Conservation (phyloP, 129 eudicot species). For the Flaveria trinervia region DNA sequence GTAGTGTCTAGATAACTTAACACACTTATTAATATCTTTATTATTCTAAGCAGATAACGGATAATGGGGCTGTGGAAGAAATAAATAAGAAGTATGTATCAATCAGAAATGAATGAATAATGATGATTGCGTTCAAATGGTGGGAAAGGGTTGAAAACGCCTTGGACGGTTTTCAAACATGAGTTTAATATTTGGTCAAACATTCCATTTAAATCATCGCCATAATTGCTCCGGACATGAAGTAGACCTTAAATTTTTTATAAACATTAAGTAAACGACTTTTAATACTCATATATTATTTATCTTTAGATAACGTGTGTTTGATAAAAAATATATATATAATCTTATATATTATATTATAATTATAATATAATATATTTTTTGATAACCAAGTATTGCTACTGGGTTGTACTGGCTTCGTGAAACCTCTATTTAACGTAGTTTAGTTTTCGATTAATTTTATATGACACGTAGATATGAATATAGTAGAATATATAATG, state of each 20-base stretch:
- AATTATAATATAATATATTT: too few species aligned
- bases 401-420: too few species aligned
- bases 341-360: too few species aligned
- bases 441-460: too few species aligned
- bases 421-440: too few species aligned
- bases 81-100: not conserved
- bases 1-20: too few species aligned
- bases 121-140: conserved; percentile 30
- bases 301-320: not conserved
- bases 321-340: not conserved
- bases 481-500: not conserved
- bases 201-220: conserved; percentile 31
- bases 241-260: not conserved
- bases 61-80: not conserved
- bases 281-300: not conserved
- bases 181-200: conserved; percentile 31
- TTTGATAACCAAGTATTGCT: too few species aligned
- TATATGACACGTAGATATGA: too few species aligned
- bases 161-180: conserved; percentile 25
- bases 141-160: conserved; percentile 35
- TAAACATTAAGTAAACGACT: too few species aligned
- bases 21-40: too few species aligned
- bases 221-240: conserved; percentile 18
- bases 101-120: not conserved
- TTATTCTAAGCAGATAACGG: too few species aligned